A percentile compares a stretch with the other conserved stretches of the same genome.
Conservation (phyloP, 139 green algal genomes). For the Picochlorum sp. region DNA sequence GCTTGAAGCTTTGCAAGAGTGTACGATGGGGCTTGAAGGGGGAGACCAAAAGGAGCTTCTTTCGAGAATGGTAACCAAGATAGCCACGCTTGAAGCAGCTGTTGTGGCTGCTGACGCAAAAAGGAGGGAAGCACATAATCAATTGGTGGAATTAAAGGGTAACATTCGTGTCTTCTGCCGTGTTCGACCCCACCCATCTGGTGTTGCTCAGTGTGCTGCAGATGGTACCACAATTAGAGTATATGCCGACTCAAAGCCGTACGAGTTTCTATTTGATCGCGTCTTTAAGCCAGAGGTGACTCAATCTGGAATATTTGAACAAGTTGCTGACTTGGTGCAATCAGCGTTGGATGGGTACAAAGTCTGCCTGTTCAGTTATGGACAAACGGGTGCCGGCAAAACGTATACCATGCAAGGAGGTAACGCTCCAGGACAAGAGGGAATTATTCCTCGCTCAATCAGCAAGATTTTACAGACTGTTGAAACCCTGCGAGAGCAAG, state of each 20-base stretch:
- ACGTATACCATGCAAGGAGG: conserved; percentile 94
- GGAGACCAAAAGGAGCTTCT: conserved; percentile 60
- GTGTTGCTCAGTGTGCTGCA: conserved; percentile 23
- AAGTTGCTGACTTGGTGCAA: conserved; percentile 89
- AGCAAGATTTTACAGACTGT: conserved; percentile 64
- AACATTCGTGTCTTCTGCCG: conserved; percentile 90
- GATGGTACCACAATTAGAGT: conserved; percentile 45
- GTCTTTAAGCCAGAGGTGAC: conserved; percentile 56
- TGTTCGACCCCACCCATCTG: conserved; percentile 34
- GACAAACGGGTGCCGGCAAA: conserved; percentile 94
- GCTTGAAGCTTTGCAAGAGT: conserved; percentile 58
- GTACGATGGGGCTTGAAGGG: conserved; percentile 36
- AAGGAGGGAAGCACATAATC: conserved; percentile 69
- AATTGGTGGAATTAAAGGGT: conserved; percentile 71
- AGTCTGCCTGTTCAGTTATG: conserved; percentile 97
- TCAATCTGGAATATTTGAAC: conserved; percentile 70
- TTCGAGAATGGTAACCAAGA: conserved; percentile 46
- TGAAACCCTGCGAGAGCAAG: conserved; percentile 38
- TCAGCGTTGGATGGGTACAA: conserved; percentile 91
- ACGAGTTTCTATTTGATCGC: conserved; percentile 63
- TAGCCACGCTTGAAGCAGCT: conserved; percentile 52
- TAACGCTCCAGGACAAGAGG: conserved; percentile 24
- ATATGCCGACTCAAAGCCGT: conserved; percentile 45
- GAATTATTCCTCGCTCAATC: conserved; percentile 83
- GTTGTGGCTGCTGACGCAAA: conserved; percentile 38